Base-by-base conservation (phyloP, 176 grass and related monocot genomes). In the Oryza longistaminata region DNA sequence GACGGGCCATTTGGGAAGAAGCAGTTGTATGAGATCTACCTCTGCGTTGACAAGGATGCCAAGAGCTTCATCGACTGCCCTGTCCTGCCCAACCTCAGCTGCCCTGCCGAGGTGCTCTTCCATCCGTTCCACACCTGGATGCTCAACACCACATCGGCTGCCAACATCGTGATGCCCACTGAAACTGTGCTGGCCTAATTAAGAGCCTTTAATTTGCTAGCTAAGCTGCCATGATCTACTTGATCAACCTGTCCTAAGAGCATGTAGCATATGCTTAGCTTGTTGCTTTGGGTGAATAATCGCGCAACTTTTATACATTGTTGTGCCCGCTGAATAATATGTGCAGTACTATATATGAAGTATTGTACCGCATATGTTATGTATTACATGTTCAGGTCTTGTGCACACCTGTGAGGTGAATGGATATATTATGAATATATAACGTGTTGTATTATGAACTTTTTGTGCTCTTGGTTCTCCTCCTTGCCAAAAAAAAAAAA, bases 11-110 rank as follows among this genome's bases (percentile, higher is more conserved):
- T 82, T 64, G 85, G 50, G 4, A 46, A 58, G 58, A 67, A 85
- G 72, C 90, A 91, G 26, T 86, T 91, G 24, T 78, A 77, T 17
- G 3, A 91, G 65, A 6, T 91, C 17, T 88, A 78, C 66, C 68
- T 91, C 11, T 91, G 90, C 77, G 85, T 85, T 1, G 66, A 71
- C 72, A 88, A 80, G 33, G 55, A 85, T 45, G 90, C 22, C 17
- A 14, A 76, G 71, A 34, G 53, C 25, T 66, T 88, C 85, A 78
- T 91, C 66, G 58, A 88, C 43, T 91, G 90, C 78, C 90, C 90
- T 16, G 52, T 44, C 31, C 31, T 71, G 76, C 90, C 70, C 2
- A 21, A 12, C 19, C 74, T 85, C 6, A 64, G 48, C 0, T 91
- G 90, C 53, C 78, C 85, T 0, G 31, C 39, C 0, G 12, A 81